Evolutionary conservation across 352 stramenopile species (phyloP).

Genomic region (Aphanomyces euteiches): DNA sequence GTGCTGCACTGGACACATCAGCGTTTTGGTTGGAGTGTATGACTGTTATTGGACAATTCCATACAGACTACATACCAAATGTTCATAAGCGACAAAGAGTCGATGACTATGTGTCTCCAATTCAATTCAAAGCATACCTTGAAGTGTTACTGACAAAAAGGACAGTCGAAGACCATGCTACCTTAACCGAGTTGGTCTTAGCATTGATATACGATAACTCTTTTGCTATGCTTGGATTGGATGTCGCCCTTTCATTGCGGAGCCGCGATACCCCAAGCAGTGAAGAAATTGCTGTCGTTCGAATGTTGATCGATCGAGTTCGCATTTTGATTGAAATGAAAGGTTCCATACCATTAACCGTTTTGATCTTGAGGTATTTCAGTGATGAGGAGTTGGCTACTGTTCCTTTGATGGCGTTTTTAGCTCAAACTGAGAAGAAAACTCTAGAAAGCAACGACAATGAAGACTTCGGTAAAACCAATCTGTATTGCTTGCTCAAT

Average conservation of each 20-base stretch:
- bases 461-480: background rate
- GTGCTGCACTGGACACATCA: background rate
- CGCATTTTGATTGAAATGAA: background rate
- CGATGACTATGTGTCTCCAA: background rate
- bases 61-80: constrained; percentile 9
- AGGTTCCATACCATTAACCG: background rate
- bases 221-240: background rate
- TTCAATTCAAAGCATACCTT: background rate
- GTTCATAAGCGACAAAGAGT: constrained; percentile 20
- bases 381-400: constrained; percentile 6
- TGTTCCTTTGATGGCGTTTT: background rate
- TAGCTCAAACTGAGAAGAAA: background rate
- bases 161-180: background rate
- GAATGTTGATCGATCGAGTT: constrained; percentile 12
- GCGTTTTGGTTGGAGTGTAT: constrained; percentile 4
- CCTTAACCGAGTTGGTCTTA: background rate
- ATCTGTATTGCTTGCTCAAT: background rate
- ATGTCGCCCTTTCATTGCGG: background rate
- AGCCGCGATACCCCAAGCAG: background rate
- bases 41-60: constrained; percentile 13
- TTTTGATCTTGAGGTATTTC: constrained; percentile 6
- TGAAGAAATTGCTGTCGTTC: constrained; percentile 14
- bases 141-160: constrained; percentile 1
- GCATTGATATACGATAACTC: constrained; percentile 21
- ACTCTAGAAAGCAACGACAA: background rate